Evolutionary conservation across 106 monocot species (phyloP), one percentile per base, ranked within the genome.

Genomic region (Dendrobium chrysotoxum): DNA sequence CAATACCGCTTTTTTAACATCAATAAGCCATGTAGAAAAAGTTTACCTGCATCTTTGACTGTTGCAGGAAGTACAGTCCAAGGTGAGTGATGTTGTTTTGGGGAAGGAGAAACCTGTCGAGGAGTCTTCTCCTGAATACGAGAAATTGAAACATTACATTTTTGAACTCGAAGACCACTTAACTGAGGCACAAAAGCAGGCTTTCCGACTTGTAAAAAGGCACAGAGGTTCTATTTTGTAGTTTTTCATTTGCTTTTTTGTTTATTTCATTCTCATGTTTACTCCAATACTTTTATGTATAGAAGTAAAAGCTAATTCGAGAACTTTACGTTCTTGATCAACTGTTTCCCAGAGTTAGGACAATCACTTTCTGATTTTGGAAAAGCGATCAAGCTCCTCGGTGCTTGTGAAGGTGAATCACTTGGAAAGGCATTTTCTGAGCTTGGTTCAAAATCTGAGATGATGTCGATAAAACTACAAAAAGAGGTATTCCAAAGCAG

Each of bases 81-180:
- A 88, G 82, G 99, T 99, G 40, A 99, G 90, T 86, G 99, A 95
- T 90, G 95, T 99, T 70, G 95, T 99, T 85, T 83, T 95, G 72
- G 99, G 99, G 38, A 99, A 99, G 85, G 99, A 99, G 79, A 99
- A 99, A 76, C 99, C 99, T 40, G 89, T 95, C 21, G 99, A 99
- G 82, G 99, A 99, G 83, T 83, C 93, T 40, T 87, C 78, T 78
- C 91, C 95, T 78, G 99, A 99, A 80, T 99, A 95, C 84, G 99
- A 99, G 84, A 99, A 95, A 75, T 79, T 99, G 9, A 95, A 93
- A 81, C 87, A 86, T 82, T 99, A 99, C 78, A 88, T 99, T 30
- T 99, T 80, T 84, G 91, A 90, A 75, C 91, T 99, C 77, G 99
- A 99, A 87, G 84, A 91, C 30, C 99, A 99, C 84, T 81, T 99